Evolutionary conservation across 106 monocot species (phyloP), one percentile per base, ranked within the genome.

Genomic region (Allium sativum): DNA sequence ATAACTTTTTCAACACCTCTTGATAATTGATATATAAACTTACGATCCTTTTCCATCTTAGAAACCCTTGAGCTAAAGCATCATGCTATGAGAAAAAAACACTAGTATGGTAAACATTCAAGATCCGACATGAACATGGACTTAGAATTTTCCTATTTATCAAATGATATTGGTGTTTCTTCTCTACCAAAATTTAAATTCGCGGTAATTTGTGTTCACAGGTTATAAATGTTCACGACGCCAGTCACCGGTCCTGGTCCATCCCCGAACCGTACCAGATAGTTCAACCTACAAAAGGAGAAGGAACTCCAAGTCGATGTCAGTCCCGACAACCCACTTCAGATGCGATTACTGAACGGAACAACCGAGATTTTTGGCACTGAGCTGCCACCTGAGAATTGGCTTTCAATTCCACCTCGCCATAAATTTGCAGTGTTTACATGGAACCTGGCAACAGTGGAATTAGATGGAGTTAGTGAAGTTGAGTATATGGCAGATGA

Each of bases 401-500:
- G 90, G 95, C 19, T 95, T 44, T 53, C 84, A 61, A 79, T 90
- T 48, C 95, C 95, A 21, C 79, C 86, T 14, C 66, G 77, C 7
- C 71, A 72, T 58, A 95, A 95, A 59, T 77, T 95, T 67, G 82
- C 89, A 7, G 89, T 95, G 50, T 90, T 87, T 55, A 95, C 90
- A 6, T 95, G 95, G 90, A 65, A 84, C 53, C 90, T 86, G 1
- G 95, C 95, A 19, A 90, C 76, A 5, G 64, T 90, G 58, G 95
- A 90, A 59, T 65, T 95, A 62, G 90, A 95, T 18, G 90, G 95
- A 14, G 46, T 70, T 51, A 87, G 84, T 55, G 87, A 96, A 55
- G 86, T 84, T 18, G 93, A 85, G 54, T 95, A 90, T 59, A 79
- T 87, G n/a, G 90, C 90, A 2, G 95, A 95, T 70, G 95, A 95